Conservation (phyloP, 2,329 filamentous ascomycete species). For the Aspergillus quadricinctus region DNA sequence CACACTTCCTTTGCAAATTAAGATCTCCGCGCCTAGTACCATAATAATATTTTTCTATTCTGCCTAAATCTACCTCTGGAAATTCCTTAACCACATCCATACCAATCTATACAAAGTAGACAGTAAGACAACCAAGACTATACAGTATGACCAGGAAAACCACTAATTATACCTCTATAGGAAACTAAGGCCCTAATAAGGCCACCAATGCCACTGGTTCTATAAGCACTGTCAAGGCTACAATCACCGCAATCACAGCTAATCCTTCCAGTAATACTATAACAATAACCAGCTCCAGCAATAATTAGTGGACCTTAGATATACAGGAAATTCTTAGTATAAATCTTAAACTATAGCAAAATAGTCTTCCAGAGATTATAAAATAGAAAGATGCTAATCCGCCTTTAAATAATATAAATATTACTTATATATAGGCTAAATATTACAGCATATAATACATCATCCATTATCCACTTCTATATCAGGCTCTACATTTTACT, state of each 20-base stretch:
- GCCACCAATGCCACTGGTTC: neutral
- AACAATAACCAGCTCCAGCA: neutral
- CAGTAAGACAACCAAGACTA: constrained; percentile 15
- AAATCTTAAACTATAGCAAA: constrained; percentile 52
- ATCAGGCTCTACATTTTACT: constrained; percentile 54
- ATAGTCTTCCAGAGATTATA: constrained; percentile 49
- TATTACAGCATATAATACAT: constrained; percentile 92
- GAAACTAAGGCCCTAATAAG: constrained; percentile 10
- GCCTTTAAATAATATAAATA: constrained; percentile 71
- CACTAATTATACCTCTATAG: constrained; percentile 12
- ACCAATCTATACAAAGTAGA: constrained; percentile 50
- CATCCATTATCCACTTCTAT: constrained; percentile 74
- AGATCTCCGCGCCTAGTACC: constrained; percentile 29
- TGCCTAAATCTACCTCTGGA: constrained; percentile 58
- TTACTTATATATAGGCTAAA: constrained; percentile 81
- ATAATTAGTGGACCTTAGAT: constrained; percentile 30
- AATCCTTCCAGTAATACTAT: neutral
- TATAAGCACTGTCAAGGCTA: neutral
- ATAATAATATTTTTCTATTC: constrained; percentile 55
- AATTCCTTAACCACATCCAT: constrained; percentile 53
- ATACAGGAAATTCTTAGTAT: constrained; percentile 41
- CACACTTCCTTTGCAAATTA: constrained; percentile 28
- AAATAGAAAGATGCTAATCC: constrained; percentile 63
- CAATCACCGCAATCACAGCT: neutral
- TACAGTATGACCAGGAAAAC: neutral